Evolutionary conservation across 768 basidiomycete species (phyloP).

Genomic region (Pulveroboletus sp.): DNA sequence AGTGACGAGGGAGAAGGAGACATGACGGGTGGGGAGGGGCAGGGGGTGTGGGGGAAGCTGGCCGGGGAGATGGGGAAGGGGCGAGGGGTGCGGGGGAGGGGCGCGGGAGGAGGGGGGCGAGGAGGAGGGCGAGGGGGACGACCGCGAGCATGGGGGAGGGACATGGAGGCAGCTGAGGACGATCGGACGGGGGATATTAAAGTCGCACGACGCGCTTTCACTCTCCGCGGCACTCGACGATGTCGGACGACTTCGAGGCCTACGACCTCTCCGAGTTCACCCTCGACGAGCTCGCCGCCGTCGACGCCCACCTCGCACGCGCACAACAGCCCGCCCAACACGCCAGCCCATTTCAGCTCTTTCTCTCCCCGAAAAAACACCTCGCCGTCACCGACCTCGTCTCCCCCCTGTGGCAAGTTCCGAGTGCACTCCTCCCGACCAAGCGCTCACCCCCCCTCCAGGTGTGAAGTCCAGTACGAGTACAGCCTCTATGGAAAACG

Average conservation of each 20-base stretch:
- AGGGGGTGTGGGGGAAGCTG: background rate
- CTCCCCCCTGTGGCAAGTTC: constrained; percentile 60
- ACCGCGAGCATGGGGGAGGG: constrained; percentile 1
- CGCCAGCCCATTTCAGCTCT: constrained; percentile 37
- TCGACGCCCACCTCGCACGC: constrained; percentile 22
- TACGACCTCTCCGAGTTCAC: constrained; percentile 56
- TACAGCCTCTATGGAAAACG: constrained; percentile 64
- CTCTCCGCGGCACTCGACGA: constrained; percentile 12
- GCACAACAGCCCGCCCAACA: constrained; percentile 24
- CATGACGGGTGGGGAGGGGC: constrained; percentile 10
- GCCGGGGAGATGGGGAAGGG: background rate
- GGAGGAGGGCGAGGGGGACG: constrained; percentile 6
- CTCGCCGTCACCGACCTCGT: constrained; percentile 63
- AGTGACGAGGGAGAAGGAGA: constrained; percentile 8
- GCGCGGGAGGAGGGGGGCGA: background rate
- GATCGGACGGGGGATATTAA: background rate
- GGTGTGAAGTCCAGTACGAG: constrained; percentile 80
- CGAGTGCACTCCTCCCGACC: background rate
- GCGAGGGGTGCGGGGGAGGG: background rate
- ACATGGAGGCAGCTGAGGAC: background rate
- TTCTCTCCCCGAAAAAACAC: constrained; percentile 38
- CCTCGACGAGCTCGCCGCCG: constrained; percentile 47
- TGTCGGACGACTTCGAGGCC: constrained; percentile 40
- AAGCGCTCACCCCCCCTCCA: constrained; percentile 28
- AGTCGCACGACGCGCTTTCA: constrained; percentile 17